Evolutionary conservation across 495 filamentous ascomycete species (phyloP), one percentile per base, ranked within the genome.

Genomic region (Lichenothelia convexa): DNA sequence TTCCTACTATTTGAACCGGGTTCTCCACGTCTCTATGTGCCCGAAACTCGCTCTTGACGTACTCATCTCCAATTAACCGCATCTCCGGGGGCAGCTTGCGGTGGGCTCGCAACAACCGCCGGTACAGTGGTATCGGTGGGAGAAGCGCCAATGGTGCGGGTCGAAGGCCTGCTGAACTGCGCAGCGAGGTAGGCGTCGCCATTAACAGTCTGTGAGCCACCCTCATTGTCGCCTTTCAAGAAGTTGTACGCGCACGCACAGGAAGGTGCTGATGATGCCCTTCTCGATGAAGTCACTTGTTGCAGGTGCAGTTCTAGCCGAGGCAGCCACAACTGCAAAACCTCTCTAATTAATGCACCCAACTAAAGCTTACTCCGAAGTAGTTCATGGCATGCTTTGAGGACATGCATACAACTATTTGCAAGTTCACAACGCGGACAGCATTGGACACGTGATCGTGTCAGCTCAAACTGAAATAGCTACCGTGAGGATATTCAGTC

Each of bases 31-130:
- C 65, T 34, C 64, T 60, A 51, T 95, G 89, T 4, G 73, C 73
- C 33, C 84, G 65, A 45, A 93, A 97, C 60, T 97, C 91, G 24
- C 67, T 68, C 60, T 86, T 93, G 49, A 95, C 62, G 58, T 93
- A 97, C 44, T 76, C 67, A 49, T 97, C 89, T 0, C 89, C 89
- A 5, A 97, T 57, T 3, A 92, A 30, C 17, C 89, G 70, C 73
- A 80, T 75, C 32, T 89, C 70, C 2, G 48, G 47, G 1, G 77
- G 72, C 13, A 97, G 61, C 39, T 72, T 78, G 33, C 89, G 70
- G 57, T 97, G 91, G 0, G 80, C 72, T 41, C 91, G 76, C 15
- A 97, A 64, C 21, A 97, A 48, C 15, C 89, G 71, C 22, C 89
- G 71, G 56, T 95, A 97, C 5, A 97, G 68, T 5, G 76, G 83